phyloP scores from a whole-genome alignment of 106 monocot genomes.

The Hemerocallis citrina region DNA sequence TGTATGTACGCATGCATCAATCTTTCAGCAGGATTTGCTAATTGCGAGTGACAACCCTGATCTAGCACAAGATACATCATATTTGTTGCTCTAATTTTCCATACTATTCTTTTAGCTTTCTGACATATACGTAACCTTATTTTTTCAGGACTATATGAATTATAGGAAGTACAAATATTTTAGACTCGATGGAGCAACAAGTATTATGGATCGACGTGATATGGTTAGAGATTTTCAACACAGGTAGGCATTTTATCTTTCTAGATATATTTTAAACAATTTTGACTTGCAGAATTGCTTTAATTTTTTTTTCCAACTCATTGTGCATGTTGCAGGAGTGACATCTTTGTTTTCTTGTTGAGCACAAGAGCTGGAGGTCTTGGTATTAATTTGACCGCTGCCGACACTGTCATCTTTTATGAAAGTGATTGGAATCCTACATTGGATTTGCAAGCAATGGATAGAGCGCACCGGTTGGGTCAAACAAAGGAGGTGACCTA shows the following conservation, averaged over 20 bases:
- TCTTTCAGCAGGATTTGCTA: not conserved
- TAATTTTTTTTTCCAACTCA: slow-evolving; percentile 1
- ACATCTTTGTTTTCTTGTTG: slow-evolving; percentile 95
- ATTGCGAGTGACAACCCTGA: not conserved
- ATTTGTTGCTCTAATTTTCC: not conserved
- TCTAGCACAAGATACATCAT: not conserved
- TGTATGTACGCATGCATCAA: not conserved
- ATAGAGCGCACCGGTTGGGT: slow-evolving; percentile 92
- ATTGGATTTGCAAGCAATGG: slow-evolving; percentile 95
- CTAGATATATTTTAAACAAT: not conserved
- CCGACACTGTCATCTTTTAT: slow-evolving; percentile 98
- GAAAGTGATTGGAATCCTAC: slow-evolving; percentile 99
- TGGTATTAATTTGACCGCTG: slow-evolving; percentile 96
- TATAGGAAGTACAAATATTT: slow-evolving; percentile 96
- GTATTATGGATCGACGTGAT: slow-evolving; percentile 82
- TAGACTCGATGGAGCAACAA: slow-evolving; percentile 93
- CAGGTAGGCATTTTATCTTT: slow-evolving; percentile 30
- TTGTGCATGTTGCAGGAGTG: slow-evolving; percentile 49
- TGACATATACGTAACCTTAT: not conserved
- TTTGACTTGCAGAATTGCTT: not conserved
- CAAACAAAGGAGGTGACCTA: slow-evolving; percentile 87
- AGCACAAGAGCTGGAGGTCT: slow-evolving; percentile 99
- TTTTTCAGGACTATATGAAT: slow-evolving; percentile 98
- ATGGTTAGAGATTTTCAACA: slow-evolving; percentile 96
- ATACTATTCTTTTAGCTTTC: not conserved